Conservation (phyloP, 2,329 filamentous ascomycete species). For the Cladosporium velox region DNA sequence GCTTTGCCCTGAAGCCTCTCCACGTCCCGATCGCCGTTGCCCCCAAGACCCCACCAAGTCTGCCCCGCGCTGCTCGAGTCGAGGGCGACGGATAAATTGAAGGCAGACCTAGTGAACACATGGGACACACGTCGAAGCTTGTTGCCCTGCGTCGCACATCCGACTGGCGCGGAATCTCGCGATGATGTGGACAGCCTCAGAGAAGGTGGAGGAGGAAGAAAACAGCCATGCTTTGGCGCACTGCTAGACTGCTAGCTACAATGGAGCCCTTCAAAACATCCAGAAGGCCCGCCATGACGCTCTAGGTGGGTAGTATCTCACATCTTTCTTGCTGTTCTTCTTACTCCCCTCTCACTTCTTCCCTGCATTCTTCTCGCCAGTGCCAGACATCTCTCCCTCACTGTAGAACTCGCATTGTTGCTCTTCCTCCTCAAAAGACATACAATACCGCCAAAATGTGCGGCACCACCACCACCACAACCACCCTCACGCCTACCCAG, state of each 20-base stretch:
- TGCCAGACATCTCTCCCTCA: neutral
- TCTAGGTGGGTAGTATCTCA: neutral
- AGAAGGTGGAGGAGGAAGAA: neutral
- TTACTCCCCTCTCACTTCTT: neutral
- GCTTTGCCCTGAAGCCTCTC: neutral
- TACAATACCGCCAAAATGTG: slow-evolving; percentile 1
- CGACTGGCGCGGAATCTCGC: slow-evolving; percentile 12
- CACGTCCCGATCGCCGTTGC: slow-evolving; percentile 7
- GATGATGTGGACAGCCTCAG: neutral
- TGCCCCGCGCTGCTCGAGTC: slow-evolving; percentile 9
- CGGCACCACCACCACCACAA: slow-evolving; percentile 16
- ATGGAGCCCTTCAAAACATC: slow-evolving; percentile 4
- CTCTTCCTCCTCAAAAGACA: neutral
- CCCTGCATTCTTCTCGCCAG: neutral
- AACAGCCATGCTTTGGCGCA: slow-evolving; percentile 14
- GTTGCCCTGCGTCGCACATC: slow-evolving; percentile 11
- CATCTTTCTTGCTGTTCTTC: slow-evolving; percentile 1
- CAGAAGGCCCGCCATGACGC: neutral
- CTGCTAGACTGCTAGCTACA: neutral
- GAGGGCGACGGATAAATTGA: slow-evolving; percentile 8
- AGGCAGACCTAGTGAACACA: no score
- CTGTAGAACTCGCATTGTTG: neutral
- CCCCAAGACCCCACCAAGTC: neutral
- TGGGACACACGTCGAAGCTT: neutral
- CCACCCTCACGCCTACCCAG: slow-evolving; percentile 59